These are phyloP conservation scores for Aspergillus glaucus DNA, from an alignment of 2,329 filamentous ascomycete genomes.

Conservation along the genomic window DNA sequence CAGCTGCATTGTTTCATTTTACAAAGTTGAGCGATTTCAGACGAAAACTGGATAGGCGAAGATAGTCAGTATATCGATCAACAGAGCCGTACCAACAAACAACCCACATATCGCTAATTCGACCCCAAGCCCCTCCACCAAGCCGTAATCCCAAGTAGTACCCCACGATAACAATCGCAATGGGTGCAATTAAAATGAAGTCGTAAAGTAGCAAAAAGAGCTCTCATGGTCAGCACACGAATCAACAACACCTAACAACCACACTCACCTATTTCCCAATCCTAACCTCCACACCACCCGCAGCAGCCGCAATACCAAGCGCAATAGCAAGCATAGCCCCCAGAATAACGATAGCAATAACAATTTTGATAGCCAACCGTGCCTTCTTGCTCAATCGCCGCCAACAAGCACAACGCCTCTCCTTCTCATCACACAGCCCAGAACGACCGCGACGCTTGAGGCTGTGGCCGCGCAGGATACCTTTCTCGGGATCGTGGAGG, in stretches of 20 bases:
- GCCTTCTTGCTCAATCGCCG: slow-evolving; percentile 29
- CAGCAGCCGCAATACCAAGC: slow-evolving; percentile 38
- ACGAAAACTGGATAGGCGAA: no score
- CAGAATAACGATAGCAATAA: slow-evolving; percentile 37
- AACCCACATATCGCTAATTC: not conserved
- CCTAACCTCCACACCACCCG: slow-evolving; percentile 38
- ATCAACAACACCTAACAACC: not conserved
- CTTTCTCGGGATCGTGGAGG: not conserved
- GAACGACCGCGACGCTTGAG: no score
- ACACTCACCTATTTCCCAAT: slow-evolving; percentile 16
- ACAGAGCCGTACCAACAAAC: no score
- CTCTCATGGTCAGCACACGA: not conserved
- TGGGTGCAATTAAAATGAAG: not conserved
- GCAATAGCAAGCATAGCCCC: slow-evolving; percentile 41
- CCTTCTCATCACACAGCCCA: slow-evolving; percentile 23
- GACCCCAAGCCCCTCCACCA: not conserved
- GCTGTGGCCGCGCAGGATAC: not conserved
- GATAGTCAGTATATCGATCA: no score
- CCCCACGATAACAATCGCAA: not conserved
- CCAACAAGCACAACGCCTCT: slow-evolving; percentile 30
- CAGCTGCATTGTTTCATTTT: no score
- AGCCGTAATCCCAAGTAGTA: not conserved
- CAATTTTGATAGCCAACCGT: slow-evolving; percentile 32
- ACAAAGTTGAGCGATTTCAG: no score
- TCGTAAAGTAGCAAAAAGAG: not conserved